Evolutionary conservation across 257 asterid species (phyloP), one percentile per base, ranked within the genome.

Genomic region (Solanum gracilifrons): DNA sequence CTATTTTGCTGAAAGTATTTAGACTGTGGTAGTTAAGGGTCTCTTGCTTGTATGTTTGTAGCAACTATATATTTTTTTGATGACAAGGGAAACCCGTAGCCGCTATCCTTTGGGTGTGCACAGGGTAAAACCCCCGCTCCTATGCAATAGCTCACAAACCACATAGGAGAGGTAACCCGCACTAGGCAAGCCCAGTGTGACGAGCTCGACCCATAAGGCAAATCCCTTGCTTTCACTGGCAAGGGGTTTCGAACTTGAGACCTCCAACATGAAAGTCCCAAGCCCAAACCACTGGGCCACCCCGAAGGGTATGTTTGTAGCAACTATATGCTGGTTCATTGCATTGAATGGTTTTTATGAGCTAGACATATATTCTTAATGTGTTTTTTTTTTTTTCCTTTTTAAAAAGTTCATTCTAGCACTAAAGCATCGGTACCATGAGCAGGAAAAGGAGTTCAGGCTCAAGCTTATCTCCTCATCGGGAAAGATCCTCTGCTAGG

Each of bases 391-490:
- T 51, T 35, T 37, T 76, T 6, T n/a, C 13, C 58, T 12, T 76
- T 76, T 37, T 11, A 12, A 36, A 76, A 37, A 79, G 32, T 46
- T 46, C 68, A 46, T 18, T 9, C 11, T 16, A 4, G 39, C 29
- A 80, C 39, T 86, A 51, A 72, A 71, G 72, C n/a, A 35, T 73
- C 31, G 6, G n/a, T 73, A 73, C 84, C 69, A 85, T 79, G 64
- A 91, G 90, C 94, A 95, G 99, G 91, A 96, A 97, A 91, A 85
- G 96, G 60, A 94, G 91, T 55, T 90, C 95, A 12, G 86, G 92
- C 77, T 93, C 98, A 80, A 95, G 95, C 89, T 82, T 91, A 88
- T 94, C 98, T 3, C 95, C 98, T 13, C 96, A 91, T 75, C 92
- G 90, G 85, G 97, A 93, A 82, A 90, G 89, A 89, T 91, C 98